These are phyloP conservation scores for Pyronema omphalodes DNA, from an alignment of 495 filamentous ascomycete species.

Conservation along the genomic window DNA sequence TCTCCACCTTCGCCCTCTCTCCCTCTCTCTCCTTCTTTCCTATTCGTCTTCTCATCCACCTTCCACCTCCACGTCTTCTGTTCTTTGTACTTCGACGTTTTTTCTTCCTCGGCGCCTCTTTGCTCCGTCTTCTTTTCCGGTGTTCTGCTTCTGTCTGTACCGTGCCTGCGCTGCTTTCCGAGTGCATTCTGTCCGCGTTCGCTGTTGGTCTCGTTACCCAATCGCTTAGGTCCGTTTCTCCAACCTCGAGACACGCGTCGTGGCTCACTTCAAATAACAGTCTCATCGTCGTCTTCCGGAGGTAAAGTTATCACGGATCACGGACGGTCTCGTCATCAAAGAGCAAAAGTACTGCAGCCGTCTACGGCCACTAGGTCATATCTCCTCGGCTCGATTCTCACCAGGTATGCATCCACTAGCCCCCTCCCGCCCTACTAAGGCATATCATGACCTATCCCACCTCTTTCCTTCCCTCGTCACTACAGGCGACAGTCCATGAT, in stretches of 20 bases:
- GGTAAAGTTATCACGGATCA: no score
- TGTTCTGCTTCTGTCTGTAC: conserved; percentile 29
- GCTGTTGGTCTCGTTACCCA: conserved; percentile 25
- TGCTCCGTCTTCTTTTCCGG: conserved; percentile 23
- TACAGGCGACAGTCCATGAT: neutral
- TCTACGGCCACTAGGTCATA: neutral
- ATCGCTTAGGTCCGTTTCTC: conserved; percentile 6
- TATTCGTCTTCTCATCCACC: neutral
- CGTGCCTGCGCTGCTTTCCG: conserved; percentile 25
- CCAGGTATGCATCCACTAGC: conserved; percentile 1
- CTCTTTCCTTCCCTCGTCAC: conserved; percentile 7
- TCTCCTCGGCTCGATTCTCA: neutral
- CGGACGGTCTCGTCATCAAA: neutral
- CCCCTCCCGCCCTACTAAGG: conserved; percentile 10
- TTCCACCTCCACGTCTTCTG: conserved; percentile 13
- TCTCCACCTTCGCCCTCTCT: neutral
- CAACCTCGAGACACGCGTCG: conserved; percentile 24
- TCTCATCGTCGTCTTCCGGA: no score
- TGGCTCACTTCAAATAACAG: conserved; percentile 10
- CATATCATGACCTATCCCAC: conserved; percentile 3
- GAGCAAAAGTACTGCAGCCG: neutral
- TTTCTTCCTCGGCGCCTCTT: conserved; percentile 25
- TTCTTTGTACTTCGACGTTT: conserved; percentile 32
- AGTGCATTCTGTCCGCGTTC: conserved; percentile 15
- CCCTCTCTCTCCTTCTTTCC: neutral